These are phyloP conservation scores for Amoebophrya sp. DNA, from an alignment of 169 alveolate genomes.

Conservation along the genomic window DNA sequence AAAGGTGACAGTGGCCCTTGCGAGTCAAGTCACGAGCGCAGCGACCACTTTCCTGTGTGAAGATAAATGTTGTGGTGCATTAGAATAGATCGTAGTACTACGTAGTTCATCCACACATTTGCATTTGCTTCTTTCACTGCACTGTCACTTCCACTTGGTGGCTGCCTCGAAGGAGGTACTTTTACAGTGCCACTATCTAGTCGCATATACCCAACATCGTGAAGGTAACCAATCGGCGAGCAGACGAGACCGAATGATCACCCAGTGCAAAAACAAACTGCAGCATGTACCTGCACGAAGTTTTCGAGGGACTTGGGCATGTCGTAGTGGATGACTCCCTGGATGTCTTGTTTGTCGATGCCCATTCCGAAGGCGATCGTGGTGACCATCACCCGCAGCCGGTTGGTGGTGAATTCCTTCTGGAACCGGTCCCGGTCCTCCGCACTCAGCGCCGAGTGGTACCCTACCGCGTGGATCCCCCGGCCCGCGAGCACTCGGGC, in stretches of 20 bases:
- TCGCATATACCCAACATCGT: no score
- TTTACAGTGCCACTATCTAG: no score
- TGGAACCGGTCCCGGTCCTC: background rate
- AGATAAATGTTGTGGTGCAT: no score
- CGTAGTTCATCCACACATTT: no score
- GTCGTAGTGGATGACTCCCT: conserved; percentile 69
- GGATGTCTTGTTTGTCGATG: conserved; percentile 68
- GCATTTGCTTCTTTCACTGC: no score
- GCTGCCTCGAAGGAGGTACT: no score
- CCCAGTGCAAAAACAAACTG: no score
- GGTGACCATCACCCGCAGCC: conserved; percentile 56
- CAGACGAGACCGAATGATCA: no score
- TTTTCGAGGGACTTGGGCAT: conserved; percentile 74
- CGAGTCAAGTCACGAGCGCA: conserved; percentile 29
- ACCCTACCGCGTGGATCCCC: background rate
- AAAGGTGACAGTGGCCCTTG: background rate
- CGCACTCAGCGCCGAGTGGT: background rate
- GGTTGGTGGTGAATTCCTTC: background rate
- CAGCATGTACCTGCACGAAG: no score
- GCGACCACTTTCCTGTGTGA: conserved; percentile 79
- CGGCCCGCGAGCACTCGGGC: background rate
- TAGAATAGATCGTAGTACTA: no score
- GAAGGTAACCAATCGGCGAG: no score
- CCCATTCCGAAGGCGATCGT: conserved; percentile 84
- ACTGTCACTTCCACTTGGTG: no score